Base-by-base conservation (phyloP, 2,329 filamentous ascomycete genomes). In the Fusarium newnesense region DNA sequence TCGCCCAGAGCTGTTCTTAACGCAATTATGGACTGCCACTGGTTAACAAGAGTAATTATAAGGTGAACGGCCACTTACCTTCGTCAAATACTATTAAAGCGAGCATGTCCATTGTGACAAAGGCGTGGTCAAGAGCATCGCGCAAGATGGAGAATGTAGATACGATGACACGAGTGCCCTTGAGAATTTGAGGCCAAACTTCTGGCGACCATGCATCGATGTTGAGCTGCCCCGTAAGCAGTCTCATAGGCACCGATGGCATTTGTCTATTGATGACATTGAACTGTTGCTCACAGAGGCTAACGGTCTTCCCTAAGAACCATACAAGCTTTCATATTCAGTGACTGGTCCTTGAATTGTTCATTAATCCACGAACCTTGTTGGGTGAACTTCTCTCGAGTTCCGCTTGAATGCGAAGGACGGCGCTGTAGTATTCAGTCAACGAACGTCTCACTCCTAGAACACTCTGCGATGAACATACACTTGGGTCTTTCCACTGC, bases 61-160 rank as follows among this genome's bases (percentile, higher is more conserved):
- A 26, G 9, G 8, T 28, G 9, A 9, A 10, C 32, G 42, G 30
- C 36, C 11, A 70, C 82, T 60, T 78, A 92, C 93, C 93, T 89
- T 97, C 95, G 77, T 97, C 95, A 75, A 97, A 93, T 0, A 97
- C 87, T 21, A 97, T 82, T 9, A 97, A 84, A 9, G 91, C 86
- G 28, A 97, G 81, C 5, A 84, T 84, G 1, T 84, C 78, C 76
- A 97, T 87, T 4, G 80, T 85, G 4, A 97, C 87, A 78, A 97
- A 97, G 0, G 87, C 93, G 81, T 96, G 93, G 2, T 82, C 84
- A 44, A 97, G 84, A 6, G 93, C 94, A 80, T 97, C 93, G 6
- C 89, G 83, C 18, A 97, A 85, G 4, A 97, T 87, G 67, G 93
- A 91, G 67, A 92, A 91, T 0, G 95, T 96, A 1, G 93, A 94